Percentiles rank a stretch among this genome's conserved stretches.
Evolutionary conservation across 176 grass and related monocot species (phyloP).

Genomic region (Ampelocalamus luodianensis): DNA sequence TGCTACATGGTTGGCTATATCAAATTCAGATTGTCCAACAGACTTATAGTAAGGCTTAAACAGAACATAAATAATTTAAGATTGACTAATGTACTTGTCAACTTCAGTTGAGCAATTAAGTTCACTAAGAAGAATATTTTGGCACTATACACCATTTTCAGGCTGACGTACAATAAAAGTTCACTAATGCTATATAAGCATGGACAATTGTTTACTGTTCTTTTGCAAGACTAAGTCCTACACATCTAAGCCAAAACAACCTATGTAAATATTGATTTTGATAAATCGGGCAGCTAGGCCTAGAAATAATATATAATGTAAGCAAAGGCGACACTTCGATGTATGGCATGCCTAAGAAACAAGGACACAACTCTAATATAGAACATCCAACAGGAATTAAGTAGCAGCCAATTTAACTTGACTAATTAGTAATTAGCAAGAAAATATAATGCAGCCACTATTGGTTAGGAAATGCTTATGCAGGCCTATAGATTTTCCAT

Average conservation of each 20-base stretch:
- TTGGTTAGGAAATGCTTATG: background rate
- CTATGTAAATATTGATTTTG: background rate
- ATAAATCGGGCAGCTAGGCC: background rate
- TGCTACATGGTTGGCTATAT: background rate
- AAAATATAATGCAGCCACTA: background rate
- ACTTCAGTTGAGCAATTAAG: background rate
- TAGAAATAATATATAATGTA: background rate
- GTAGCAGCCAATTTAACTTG: background rate
- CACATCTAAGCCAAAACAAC: background rate
- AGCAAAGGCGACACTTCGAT: background rate
- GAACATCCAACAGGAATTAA: background rate
- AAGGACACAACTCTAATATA: background rate
- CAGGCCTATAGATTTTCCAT: background rate
- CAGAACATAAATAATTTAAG: background rate
- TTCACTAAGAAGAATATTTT: constrained; percentile 20
- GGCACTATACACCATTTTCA: background rate
- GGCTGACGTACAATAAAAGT: background rate
- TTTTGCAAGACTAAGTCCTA: background rate
- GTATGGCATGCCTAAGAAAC: background rate
- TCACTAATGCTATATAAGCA: background rate
- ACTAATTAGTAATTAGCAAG: constrained; percentile 2
- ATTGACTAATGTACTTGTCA: background rate
- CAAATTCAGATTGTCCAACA: background rate
- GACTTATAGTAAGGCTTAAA: background rate
- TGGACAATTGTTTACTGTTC: background rate